phyloP scores from a whole-genome alignment of 108 stramenopile genomes.

The Nitzschia sp. region DNA sequence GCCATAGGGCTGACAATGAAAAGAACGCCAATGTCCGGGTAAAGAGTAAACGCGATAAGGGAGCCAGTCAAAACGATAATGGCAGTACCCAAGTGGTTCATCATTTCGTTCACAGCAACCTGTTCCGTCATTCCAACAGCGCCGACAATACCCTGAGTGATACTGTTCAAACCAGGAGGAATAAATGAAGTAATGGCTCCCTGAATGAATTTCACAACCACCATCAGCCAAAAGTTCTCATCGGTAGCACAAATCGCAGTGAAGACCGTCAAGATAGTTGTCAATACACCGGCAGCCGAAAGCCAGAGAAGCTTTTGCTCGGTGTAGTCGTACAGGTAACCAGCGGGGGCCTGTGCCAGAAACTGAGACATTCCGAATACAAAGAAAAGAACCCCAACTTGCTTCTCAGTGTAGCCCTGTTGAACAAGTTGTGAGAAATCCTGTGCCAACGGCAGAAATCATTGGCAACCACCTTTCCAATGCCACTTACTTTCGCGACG shows the following conservation, averaged over 20 bases:
- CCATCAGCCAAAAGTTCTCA: conserved; percentile 76
- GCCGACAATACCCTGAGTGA: conserved; percentile 90
- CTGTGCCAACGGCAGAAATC: too few relatives aligned
- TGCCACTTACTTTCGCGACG: conserved; percentile 51
- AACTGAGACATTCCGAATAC: conserved; percentile 91
- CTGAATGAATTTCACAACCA: conserved; percentile 78
- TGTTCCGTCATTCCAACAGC: conserved; percentile 83
- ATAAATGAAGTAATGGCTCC: conserved; percentile 86
- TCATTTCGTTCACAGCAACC: conserved; percentile 86
- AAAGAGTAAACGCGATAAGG: conserved; percentile 69
- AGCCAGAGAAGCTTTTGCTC: conserved; percentile 73
- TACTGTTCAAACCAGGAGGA: conserved; percentile 86
- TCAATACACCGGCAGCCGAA: conserved; percentile 62
- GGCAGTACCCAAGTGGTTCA: conserved; percentile 89
- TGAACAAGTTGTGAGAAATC: too few relatives aligned
- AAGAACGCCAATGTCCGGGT: conserved; percentile 72
- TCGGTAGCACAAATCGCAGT: conserved; percentile 78
- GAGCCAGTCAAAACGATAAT: conserved; percentile 72
- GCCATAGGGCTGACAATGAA: conserved; percentile 88
- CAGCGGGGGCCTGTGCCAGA: conserved; percentile 86
- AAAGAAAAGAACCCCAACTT: conserved; percentile 88
- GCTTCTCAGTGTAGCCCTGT: conserved; percentile 73
- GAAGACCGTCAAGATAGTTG: conserved; percentile 66
- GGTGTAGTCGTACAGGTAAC: conserved; percentile 86
- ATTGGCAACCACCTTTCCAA: too few relatives aligned